Evolutionary conservation across 495 filamentous ascomycete genomes (phyloP), one percentile per base, ranked within the genome.

Genomic region (Lophium mytilinum): DNA sequence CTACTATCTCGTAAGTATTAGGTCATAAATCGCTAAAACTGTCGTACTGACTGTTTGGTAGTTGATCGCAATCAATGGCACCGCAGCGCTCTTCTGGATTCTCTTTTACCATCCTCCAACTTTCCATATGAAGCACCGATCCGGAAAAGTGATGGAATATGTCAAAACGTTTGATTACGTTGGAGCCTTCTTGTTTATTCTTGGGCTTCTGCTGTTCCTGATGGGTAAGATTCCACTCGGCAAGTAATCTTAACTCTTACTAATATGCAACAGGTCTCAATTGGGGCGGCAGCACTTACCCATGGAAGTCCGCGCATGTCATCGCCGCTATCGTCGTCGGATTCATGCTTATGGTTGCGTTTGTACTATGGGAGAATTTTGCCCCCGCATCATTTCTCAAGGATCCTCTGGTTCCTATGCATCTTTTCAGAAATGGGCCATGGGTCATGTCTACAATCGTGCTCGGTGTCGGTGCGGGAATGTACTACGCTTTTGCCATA

Each of bases 221-320:
- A 50, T 60, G n/a, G 56, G 56, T 37, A 36, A 43, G 4, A 43
- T 37, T 34, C 17, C 9, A n/a, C n/a, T 8, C 37, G 37, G 8
- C 8, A n/a, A 39, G 9, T n/a, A 39, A 8, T 39, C 8, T n/a
- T n/a, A 10, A 12, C 45, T 21, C 3, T 15, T 12, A 12, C 18
- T 43, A 3, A 43, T 8, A 4, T 43, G 14, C 40, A 43, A 8
- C 7, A 43, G 61, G 73, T 33, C 64, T 57, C n/a, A 73, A 71
- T 3, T 78, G 76, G 75, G 80, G 77, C 34, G 80, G 78, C 12
- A 72, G 70, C 40, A 71, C 78, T 40, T 76, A 79, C 56, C 55
- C 71, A 1, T 83, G 79, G 80, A 48, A 70, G 17, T 78, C 76
- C 0, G 58, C 68, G 9, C 71, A 75, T 58, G 78, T 81, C 18